These are phyloP conservation scores for Ramalina intermedia DNA, from an alignment of 495 filamentous ascomycete species.

Conservation along the genomic window DNA sequence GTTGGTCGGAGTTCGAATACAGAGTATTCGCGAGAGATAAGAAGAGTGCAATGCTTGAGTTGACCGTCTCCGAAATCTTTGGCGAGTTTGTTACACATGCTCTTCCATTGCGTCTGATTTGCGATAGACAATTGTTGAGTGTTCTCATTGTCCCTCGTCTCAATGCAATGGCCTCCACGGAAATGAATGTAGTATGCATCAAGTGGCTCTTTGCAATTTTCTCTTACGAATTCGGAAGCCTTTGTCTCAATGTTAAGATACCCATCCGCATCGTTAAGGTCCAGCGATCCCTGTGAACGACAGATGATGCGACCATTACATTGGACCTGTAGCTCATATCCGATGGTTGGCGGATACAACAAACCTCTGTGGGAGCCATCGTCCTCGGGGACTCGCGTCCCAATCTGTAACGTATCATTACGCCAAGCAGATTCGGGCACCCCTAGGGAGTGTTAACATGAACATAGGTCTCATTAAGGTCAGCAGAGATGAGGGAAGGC, in stretches of 20 bases:
- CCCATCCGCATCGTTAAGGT: neutral
- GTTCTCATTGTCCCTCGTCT: neutral
- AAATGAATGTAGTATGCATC: neutral
- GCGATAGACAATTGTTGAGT: neutral
- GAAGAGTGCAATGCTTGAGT: neutral
- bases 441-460: too few relatives aligned
- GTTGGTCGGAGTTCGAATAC: neutral
- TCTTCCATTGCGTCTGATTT: neutral
- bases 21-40: constrained; percentile 5
- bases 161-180: neutral
- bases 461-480: too few relatives aligned
- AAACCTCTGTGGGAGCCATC: neutral
- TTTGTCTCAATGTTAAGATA: neutral
- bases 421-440: too few relatives aligned
- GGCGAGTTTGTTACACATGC: neutral
- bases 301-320: neutral
- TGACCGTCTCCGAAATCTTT: neutral
- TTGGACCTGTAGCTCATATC: neutral
- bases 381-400: too few relatives aligned
- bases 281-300: neutral
- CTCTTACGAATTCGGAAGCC: neutral
- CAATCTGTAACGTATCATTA: too few relatives aligned
- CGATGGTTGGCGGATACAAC: neutral
- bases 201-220: neutral
- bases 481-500: too few relatives aligned